Evolutionary conservation across 331 rosid species (phyloP).

Genomic region (Acacia pycnantha): DNA sequence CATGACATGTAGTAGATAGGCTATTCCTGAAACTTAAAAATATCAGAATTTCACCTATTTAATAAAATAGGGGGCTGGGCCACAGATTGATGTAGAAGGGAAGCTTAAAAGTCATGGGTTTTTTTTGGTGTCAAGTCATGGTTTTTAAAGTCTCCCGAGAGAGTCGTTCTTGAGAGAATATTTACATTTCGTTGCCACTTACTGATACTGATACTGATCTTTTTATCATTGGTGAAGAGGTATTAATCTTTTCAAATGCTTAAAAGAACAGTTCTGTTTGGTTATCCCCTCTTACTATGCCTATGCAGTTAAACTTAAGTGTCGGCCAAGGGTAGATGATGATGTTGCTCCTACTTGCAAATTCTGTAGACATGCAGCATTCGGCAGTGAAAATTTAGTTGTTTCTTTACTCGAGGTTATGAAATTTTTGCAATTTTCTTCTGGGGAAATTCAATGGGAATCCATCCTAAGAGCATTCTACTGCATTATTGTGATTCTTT

Average conservation of each 20-base stretch:
- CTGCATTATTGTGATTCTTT: background rate
- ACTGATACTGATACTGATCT: background rate
- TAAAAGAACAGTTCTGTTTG: background rate
- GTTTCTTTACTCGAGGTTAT: background rate
- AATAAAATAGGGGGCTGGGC: background rate
- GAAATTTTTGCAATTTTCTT: background rate
- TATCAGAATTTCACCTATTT: background rate
- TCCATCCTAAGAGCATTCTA: background rate
- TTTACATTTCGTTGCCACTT: background rate
- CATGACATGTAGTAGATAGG: conserved; percentile 5
- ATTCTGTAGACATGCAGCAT: background rate
- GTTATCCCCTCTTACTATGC: background rate
- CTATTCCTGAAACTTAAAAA: background rate
- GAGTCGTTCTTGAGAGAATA: background rate
- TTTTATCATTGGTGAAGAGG: background rate
- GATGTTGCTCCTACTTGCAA: conserved; percentile 12
- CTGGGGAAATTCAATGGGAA: background rate
- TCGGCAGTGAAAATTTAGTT: background rate
- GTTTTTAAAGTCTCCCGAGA: background rate
- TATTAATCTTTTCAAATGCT: background rate
- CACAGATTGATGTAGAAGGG: background rate
- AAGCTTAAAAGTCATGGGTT: conserved; percentile 6
- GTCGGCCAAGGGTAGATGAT: background rate
- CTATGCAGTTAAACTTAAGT: background rate
- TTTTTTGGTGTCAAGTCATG: background rate